phyloP scores from a whole-genome alignment of 1,139 yeast species.

The Yamadazyma blattariae region DNA sequence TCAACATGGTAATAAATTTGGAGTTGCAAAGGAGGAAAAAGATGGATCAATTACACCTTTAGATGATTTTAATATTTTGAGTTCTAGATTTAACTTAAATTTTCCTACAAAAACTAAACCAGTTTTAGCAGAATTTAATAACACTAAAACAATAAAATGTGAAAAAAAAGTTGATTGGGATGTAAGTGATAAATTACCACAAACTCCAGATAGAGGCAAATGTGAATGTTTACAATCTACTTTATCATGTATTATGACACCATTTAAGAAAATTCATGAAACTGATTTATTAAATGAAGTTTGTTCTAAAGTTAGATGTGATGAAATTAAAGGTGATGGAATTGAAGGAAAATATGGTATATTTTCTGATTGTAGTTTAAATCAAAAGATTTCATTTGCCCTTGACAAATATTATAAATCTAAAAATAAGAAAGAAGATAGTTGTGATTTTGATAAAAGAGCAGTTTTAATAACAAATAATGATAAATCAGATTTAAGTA shows the following conservation, averaged over 20 bases:
- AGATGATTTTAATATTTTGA: conserved; percentile 42
- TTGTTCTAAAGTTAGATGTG: conserved; percentile 52
- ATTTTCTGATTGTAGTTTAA: conserved; percentile 53
- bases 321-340: conserved; percentile 48
- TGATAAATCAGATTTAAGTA: conserved; percentile 18
- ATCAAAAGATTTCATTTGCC: conserved; percentile 52
- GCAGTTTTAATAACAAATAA: conserved; percentile 31
- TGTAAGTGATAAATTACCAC: conserved; percentile 47
- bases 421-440: conserved; percentile 22
- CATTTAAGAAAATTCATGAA: conserved; percentile 28
- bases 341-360: conserved; percentile 51
- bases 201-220: conserved; percentile 49
- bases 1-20: conserved; percentile 35
- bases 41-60: conserved; percentile 32
- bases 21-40: conserved; percentile 26
- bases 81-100: conserved; percentile 28
- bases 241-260: conserved; percentile 47
- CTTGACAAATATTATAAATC: conserved; percentile 45
- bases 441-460: conserved; percentile 37
- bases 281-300: conserved; percentile 39
- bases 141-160: conserved; percentile 1
- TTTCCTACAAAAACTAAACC: conserved; percentile 25
- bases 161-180: conserved; percentile 30
- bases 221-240: conserved; percentile 57
- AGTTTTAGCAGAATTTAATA: conserved; percentile 7